Conservation (phyloP, 306 rosid species). For the Quercus dentata region DNA sequence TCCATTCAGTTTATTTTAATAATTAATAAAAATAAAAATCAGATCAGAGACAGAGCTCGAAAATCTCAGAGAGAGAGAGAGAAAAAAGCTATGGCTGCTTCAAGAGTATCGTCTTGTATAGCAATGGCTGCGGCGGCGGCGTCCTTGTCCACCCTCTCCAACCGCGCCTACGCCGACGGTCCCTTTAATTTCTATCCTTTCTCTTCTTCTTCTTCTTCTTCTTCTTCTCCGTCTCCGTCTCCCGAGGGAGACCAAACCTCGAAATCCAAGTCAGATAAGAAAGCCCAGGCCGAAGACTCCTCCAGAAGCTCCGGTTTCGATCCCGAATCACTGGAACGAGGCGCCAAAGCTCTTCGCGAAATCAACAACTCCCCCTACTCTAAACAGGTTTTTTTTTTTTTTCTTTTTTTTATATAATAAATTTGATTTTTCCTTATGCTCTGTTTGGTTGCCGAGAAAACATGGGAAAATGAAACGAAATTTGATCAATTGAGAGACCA, state of each 20-base stretch:
- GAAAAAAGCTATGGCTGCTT: slow-evolving; percentile 43
- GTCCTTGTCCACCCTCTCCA: slow-evolving; percentile 46
- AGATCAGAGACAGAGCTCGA: slow-evolving; percentile 11
- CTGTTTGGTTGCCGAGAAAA: neutral
- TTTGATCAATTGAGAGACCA: neutral
- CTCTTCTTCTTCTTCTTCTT: slow-evolving; percentile 38
- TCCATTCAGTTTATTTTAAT: neutral
- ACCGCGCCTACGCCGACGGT: slow-evolving; percentile 57
- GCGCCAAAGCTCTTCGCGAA: slow-evolving; percentile 83
- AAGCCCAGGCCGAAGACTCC: slow-evolving; percentile 57
- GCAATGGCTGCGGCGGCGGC: slow-evolving; percentile 73
- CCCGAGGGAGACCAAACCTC: slow-evolving; percentile 36
- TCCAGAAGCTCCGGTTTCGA: slow-evolving; percentile 77
- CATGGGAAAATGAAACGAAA: neutral
- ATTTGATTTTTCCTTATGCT: neutral
- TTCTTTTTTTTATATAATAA: no score
- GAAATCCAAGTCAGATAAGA: slow-evolving; percentile 42
- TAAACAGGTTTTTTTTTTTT: slow-evolving; percentile 47
- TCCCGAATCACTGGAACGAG: slow-evolving; percentile 82
- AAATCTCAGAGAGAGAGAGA: slow-evolving; percentile 1
- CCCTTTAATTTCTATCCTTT: slow-evolving; percentile 56
- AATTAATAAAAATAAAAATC: neutral
- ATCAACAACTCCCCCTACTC: slow-evolving; percentile 62
- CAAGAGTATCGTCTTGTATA: slow-evolving; percentile 58
- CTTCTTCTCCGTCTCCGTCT: slow-evolving; percentile 40